A percentile compares a stretch with the other conserved stretches of the same genome.
phyloP scores from a whole-genome alignment of 495 filamentous ascomycete genomes.

The Eremomyces bilateralis region DNA sequence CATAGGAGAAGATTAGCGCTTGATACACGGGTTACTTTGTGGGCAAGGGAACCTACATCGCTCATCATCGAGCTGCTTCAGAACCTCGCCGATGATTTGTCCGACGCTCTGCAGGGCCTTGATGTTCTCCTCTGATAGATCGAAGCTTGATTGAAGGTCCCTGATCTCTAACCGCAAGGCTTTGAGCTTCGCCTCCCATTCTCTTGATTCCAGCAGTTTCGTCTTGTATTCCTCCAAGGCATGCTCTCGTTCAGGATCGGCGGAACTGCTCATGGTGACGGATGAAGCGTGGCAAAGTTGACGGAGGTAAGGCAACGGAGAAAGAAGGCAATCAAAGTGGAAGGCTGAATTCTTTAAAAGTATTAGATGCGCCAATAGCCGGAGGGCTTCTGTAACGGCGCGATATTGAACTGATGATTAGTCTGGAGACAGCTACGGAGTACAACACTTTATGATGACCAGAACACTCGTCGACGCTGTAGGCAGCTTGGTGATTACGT shows the following conservation, averaged over 20 bases:
- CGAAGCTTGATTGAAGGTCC: constrained; percentile 79
- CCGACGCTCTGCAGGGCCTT: constrained; percentile 98
- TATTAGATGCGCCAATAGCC: background rate
- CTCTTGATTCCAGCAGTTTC: constrained; percentile 86
- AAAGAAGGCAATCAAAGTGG: background rate
- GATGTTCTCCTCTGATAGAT: constrained; percentile 97
- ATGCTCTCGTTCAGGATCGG: constrained; percentile 46
- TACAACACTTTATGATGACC: no score
- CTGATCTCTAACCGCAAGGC: constrained; percentile 82
- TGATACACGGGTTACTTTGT: background rate
- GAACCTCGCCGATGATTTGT: constrained; percentile 96
- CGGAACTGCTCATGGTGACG: constrained; percentile 14
- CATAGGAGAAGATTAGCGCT: background rate
- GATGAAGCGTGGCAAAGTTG: no score
- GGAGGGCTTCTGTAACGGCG: no score
- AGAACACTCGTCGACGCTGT: no score
- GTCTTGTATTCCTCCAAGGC: constrained; percentile 76
- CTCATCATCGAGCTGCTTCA: constrained; percentile 98
- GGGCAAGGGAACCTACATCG: constrained; percentile 44
- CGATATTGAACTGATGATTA: no score
- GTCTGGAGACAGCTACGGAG: no score
- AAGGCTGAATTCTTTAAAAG: background rate
- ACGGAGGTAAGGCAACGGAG: background rate
- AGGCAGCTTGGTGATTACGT: no score
- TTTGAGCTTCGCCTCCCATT: constrained; percentile 97